phyloP scores from a whole-genome alignment of 805 yeast species.

The Nakazawaea siamensis region DNA sequence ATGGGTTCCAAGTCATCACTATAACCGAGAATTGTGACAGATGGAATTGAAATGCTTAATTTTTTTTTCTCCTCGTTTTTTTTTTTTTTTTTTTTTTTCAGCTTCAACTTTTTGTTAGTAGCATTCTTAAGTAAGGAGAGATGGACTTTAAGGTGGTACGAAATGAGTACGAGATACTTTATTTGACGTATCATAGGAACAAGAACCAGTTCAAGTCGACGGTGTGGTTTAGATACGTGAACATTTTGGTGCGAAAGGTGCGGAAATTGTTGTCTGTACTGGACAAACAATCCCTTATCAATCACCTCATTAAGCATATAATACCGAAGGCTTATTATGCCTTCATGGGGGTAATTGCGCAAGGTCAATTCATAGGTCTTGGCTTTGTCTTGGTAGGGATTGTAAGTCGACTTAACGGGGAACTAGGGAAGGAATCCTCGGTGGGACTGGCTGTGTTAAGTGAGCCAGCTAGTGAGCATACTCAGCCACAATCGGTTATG shows the following conservation, averaged over 20 bases:
- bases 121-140: no score
- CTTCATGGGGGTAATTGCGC: constrained; percentile 59
- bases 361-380: constrained; percentile 69
- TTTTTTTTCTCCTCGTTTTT: no score
- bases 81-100: no score
- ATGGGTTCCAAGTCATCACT: no score
- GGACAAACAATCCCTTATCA: constrained; percentile 4
- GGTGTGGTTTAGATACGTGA: constrained; percentile 69
- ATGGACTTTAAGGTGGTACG: constrained; percentile 12
- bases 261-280: constrained; percentile 27
- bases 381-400: constrained; percentile 64
- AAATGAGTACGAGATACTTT: constrained; percentile 52
- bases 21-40: no score
- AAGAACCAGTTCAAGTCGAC: constrained; percentile 69
- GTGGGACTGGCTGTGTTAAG: no score
- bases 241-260: constrained; percentile 50
- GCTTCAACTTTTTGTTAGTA: no score
- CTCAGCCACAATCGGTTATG: no score
- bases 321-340: constrained; percentile 45
- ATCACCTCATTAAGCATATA: constrained; percentile 25
- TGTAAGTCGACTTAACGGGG: no score
- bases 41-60: no score
- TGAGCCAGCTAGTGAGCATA: no score
- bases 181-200: constrained; percentile 61
- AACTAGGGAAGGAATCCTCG: no score